phyloP scores from a whole-genome alignment of 768 basidiomycete genomes.

The Leccinum ochraceum region DNA sequence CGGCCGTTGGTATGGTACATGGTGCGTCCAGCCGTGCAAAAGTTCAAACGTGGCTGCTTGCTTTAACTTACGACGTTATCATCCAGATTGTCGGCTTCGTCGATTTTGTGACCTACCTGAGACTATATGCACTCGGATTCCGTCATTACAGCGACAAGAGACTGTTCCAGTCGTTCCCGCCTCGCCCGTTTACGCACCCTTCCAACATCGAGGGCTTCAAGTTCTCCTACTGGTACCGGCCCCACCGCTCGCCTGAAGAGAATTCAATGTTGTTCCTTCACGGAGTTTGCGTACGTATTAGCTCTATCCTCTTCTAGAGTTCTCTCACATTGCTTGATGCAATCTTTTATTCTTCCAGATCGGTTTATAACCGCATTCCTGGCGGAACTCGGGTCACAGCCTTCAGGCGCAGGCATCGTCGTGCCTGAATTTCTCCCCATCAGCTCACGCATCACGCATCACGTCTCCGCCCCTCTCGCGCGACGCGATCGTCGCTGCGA shows the following conservation, averaged over 20 bases:
- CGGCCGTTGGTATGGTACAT: conserved; percentile 65
- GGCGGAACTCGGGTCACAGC: conserved; percentile 40
- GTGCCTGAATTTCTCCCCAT: conserved; percentile 62
- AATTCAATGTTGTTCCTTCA: conserved; percentile 64
- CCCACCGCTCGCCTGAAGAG: conserved; percentile 48
- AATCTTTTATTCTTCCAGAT: conserved; percentile 43
- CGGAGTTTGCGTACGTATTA: conserved; percentile 57
- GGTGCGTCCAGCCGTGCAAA: background rate
- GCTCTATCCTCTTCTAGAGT: background rate
- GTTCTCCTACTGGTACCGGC: conserved; percentile 47
- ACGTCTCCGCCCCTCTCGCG: conserved; percentile 44
- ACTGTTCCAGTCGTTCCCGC: conserved; percentile 51
- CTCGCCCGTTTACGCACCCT: conserved; percentile 42
- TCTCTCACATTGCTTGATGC: background rate
- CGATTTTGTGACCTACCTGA: conserved; percentile 45
- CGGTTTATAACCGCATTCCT: conserved; percentile 55
- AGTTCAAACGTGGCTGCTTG: background rate
- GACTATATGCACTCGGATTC: conserved; percentile 48
- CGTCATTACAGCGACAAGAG: conserved; percentile 46
- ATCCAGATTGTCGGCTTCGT: conserved; percentile 53
- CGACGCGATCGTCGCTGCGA: conserved; percentile 40
- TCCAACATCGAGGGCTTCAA: conserved; percentile 35
- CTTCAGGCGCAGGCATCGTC: conserved; percentile 58
- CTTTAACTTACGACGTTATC: background rate
- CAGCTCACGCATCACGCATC: conserved; percentile 55